Evolutionary conservation across 768 basidiomycete genomes (phyloP), one percentile per base, ranked within the genome.

Genomic region (Tulasnella sp.): DNA sequence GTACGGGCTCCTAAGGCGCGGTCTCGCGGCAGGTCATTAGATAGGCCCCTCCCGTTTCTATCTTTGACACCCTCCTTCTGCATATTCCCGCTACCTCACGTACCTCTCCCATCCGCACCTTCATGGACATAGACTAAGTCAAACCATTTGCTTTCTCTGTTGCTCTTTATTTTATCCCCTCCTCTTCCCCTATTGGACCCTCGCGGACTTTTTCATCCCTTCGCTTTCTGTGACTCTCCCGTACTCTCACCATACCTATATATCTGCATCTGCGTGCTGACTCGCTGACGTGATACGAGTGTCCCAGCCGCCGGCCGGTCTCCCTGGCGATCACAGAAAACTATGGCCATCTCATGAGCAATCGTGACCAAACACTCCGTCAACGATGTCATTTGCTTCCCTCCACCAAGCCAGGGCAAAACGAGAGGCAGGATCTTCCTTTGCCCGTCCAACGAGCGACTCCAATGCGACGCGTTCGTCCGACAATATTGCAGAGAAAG

Each of bases 1-100:
- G 3, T 78, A 76, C 49, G 36, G 76, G 7, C 29, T 78, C 58
- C 67, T 78, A 15, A 77, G 77, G 37, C 49, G 68, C 14, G 73
- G 54, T 14, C 54, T 67, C 14, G 52, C 52, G 11, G 31, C 64
- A 14, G 58, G 8, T 2, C 58, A 64, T 15, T 64, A 64, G 12
- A 34, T 25, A n/a, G 49, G 49, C 49, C 22, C 49, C 49, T 49
- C 49, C 6, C 22, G n/a, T n/a, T 15, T n/a, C 29, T 34, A 64
- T 64, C 58, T 49, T 49, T 49, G 49, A n/a, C 58, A 29, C 58
- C 58, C 7, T 34, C 58, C 58, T 34, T 31, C 58, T 7, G 58
- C 29, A 64, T 25, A 34, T 64, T 71, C 17, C 37, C 69, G 12
- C 36, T 36, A 22, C 11, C 36, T 36, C 69, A 3, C 69, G 19